Conservation (phyloP, 2,329 filamentous ascomycete species). For the Arthroderma sp. region DNA sequence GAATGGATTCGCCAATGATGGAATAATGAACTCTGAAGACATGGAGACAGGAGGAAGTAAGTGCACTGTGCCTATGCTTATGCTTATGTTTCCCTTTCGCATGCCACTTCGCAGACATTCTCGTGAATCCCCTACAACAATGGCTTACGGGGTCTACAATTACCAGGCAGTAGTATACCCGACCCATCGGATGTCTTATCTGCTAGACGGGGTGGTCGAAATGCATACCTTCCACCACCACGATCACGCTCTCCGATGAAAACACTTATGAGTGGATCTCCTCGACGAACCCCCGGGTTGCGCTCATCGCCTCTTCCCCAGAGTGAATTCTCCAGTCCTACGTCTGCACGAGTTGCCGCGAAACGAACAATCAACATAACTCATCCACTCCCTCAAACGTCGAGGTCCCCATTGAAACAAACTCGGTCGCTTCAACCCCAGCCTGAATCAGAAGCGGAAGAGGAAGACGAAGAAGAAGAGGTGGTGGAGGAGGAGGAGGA, state of each 20-base stretch:
- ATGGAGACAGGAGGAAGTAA: slow-evolving; percentile 55
- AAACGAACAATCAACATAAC: slow-evolving; percentile 16
- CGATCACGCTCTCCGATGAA: slow-evolving; percentile 37
- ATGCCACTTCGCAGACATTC: background rate
- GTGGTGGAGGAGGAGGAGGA: background rate
- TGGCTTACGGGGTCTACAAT: background rate
- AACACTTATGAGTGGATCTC: slow-evolving; percentile 31
- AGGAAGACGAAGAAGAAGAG: slow-evolving; percentile 11
- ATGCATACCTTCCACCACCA: slow-evolving; percentile 28
- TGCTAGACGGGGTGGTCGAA: slow-evolving; percentile 24
- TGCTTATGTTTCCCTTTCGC: slow-evolving; percentile 6
- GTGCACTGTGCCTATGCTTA: slow-evolving; percentile 17
- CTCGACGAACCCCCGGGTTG: slow-evolving; percentile 32
- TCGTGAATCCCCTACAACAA: background rate
- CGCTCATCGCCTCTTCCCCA: slow-evolving; percentile 32
- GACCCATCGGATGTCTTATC: slow-evolving; percentile 33
- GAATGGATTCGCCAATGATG: slow-evolving; percentile 30
- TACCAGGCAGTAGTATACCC: slow-evolving; percentile 30
- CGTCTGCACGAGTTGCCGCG: slow-evolving; percentile 19
- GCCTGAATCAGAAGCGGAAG: slow-evolving; percentile 19
- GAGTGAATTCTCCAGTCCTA: slow-evolving; percentile 30
- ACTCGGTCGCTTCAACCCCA: slow-evolving; percentile 26
- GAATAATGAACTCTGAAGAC: slow-evolving; percentile 43
- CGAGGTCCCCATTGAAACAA: slow-evolving; percentile 27
- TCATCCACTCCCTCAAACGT: slow-evolving; percentile 18